phyloP scores from a whole-genome alignment of 495 filamentous ascomycete genomes.

The Aspergillus kassunensis region DNA sequence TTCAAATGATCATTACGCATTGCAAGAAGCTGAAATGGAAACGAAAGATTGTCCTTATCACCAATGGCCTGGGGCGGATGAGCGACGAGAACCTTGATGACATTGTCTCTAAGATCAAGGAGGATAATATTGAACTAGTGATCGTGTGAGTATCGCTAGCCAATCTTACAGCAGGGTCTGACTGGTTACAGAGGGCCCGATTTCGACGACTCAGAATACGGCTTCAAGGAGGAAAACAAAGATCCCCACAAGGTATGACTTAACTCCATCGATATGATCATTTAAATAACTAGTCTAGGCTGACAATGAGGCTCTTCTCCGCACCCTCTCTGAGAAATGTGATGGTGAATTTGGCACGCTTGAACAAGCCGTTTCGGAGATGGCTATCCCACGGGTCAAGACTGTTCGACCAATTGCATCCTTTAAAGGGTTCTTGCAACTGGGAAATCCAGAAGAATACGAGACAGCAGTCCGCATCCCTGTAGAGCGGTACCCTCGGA shows the following conservation, averaged over 20 bases:
- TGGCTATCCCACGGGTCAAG: constrained; percentile 76
- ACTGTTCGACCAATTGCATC: constrained; percentile 62
- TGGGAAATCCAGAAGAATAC: constrained; percentile 73
- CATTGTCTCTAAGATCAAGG: constrained; percentile 67
- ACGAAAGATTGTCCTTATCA: constrained; percentile 77
- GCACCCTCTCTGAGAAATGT: constrained; percentile 56
- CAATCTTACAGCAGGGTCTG: constrained; percentile 13
- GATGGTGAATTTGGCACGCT: constrained; percentile 76
- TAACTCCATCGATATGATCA: background rate
- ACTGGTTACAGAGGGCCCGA: constrained; percentile 72
- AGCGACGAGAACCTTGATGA: constrained; percentile 59
- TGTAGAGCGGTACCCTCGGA: constrained; percentile 86
- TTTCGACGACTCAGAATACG: constrained; percentile 89
- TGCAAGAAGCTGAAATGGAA: constrained; percentile 90
- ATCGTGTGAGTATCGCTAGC: constrained; percentile 59
- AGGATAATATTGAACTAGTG: constrained; percentile 69
- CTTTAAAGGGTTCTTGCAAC: constrained; percentile 74
- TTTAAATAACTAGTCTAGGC: constrained; percentile 34
- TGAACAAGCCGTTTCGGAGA: constrained; percentile 72
- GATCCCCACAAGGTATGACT: constrained; percentile 53
- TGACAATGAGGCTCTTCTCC: constrained; percentile 65
- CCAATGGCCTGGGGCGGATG: constrained; percentile 69
- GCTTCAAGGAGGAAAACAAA: constrained; percentile 93
- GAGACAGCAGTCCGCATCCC: constrained; percentile 77
- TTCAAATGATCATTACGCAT: constrained; percentile 75